Evolutionary conservation across 129 eudicot species (phyloP), one percentile per base, ranked within the genome.

Genomic region (Cynara cardunculus): DNA sequence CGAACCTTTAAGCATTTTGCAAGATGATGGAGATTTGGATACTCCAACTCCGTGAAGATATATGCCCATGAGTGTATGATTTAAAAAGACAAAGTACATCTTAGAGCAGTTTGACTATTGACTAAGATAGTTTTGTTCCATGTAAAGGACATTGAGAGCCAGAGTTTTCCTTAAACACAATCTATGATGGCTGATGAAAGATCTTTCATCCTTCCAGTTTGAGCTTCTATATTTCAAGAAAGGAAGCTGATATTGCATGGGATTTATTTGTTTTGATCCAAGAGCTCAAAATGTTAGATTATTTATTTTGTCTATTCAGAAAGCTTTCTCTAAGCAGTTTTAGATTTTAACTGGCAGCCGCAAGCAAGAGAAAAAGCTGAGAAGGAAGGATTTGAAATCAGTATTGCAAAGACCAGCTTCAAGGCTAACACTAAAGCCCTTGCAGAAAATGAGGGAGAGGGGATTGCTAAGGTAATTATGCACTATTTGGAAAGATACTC

Each of bases 341-440:
- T 27, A 26, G 7, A 6, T 82, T 26, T 14, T 69, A 35, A 62
- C 69, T 67, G 85, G 88, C 86, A 95, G 99, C 99, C 99, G 39
- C 98, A 92, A 88, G 98, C 99, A 24, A 91, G 96, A 86, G 98
- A 96, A 87, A 96, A 87, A 64, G 97, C 95, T 81, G 90, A 92
- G 85, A 93, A 93, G 85, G 99, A 96, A 85, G 99, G 98, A 82
- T 96, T 96, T 70, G 98, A 96, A 87, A 72, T 96, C 3, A 84
- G 96, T 73, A 81, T 96, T 74, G 89, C 96, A 46, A 96, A 93
- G 83, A 96, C 99, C 34, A 95, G 99, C 90, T 95, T 95, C 88
- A 92, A 95, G 90, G 99, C 99, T 46, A 95, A 95, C 92, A 91
- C 99, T 67, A 96, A 96, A 82, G 99, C 99, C 67, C 99, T 96